Percentiles rank a stretch among this genome's conserved stretches.
These are phyloP conservation scores for Fonsecaea nubica DNA, from an alignment of 2,329 filamentous ascomycete genomes.

Conservation along the genomic window DNA sequence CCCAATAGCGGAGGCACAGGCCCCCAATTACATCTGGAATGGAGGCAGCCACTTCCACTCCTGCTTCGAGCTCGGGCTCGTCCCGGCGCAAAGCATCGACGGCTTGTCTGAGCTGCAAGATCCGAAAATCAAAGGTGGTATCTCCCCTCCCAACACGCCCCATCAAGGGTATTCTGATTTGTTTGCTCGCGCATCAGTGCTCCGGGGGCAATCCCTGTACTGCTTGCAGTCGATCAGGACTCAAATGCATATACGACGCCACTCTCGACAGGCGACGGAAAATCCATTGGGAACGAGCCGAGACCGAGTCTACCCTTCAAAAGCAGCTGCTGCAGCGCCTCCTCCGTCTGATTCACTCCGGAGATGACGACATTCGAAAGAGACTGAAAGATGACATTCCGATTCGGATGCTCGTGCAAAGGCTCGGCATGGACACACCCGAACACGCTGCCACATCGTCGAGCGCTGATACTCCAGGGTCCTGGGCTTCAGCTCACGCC, in stretches of 20 bases:
- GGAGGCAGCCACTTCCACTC: background rate
- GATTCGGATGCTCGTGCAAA: conserved; percentile 11
- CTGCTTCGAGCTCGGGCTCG: background rate
- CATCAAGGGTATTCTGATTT: background rate
- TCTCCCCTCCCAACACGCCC: background rate
- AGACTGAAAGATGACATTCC: conserved; percentile 6
- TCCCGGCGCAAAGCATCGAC: conserved; percentile 6
- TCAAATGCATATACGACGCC: conserved; percentile 23
- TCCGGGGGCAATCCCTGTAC: conserved; percentile 23
- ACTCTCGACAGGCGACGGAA: conserved; percentile 24
- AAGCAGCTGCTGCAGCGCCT: conserved; percentile 21
- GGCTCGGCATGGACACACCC: conserved; percentile 16
- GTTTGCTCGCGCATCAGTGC: conserved; percentile 5
- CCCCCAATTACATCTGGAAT: background rate
- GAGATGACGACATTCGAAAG: conserved; percentile 4
- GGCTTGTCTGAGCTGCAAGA: conserved; percentile 24
- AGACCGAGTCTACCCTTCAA: conserved; percentile 20
- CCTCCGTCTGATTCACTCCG: conserved; percentile 14
- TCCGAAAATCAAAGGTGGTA: conserved; percentile 22
- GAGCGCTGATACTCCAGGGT: background rate
- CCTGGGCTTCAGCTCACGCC: conserved; percentile 1
- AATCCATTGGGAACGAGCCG: conserved; percentile 23
- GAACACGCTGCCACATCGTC: background rate
- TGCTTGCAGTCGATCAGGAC: conserved; percentile 15
- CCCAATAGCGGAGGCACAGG: background rate